Conservation (phyloP, 495 filamentous ascomycete species). For the Aspergillus steynii region DNA sequence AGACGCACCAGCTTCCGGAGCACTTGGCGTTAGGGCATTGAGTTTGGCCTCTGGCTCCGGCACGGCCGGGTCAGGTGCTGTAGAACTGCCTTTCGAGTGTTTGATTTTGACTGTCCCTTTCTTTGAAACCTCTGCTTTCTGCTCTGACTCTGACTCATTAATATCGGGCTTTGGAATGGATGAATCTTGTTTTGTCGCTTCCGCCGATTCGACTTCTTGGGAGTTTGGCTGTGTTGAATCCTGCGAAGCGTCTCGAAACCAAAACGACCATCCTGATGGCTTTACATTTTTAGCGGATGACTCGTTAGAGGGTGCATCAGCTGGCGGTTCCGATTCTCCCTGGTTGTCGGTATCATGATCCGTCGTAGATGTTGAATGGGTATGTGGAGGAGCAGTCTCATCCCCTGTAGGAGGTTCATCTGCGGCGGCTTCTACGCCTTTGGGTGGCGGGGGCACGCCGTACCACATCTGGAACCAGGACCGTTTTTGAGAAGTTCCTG, state of each 20-base stretch:
- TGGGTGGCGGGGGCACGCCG: constrained; percentile 29
- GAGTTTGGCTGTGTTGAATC: constrained; percentile 32
- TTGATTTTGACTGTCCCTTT: constrained; percentile 44
- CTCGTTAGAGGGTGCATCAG: constrained; percentile 22
- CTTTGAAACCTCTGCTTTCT: constrained; percentile 47
- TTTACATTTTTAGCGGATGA: constrained; percentile 34
- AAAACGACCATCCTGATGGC: constrained; percentile 82
- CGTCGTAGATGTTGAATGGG: constrained; percentile 16
- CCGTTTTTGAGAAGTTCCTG: constrained; percentile 32
- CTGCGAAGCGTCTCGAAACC: constrained; percentile 67
- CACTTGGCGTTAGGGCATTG: constrained; percentile 32
- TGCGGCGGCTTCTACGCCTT: constrained; percentile 27
- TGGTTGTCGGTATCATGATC: constrained; percentile 11
- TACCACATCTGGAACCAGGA: constrained; percentile 54
- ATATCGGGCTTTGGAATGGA: constrained; percentile 18
- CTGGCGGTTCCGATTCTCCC: constrained; percentile 17
- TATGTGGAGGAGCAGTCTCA: constrained; percentile 20
- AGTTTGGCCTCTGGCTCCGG: constrained; percentile 34
- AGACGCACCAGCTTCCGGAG: constrained; percentile 40
- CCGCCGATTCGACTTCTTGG: constrained; percentile 54
- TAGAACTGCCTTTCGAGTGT: constrained; percentile 43
- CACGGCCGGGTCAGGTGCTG: constrained; percentile 34
- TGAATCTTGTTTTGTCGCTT: constrained; percentile 64
- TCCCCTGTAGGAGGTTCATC: constrained; percentile 27
- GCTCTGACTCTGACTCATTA: constrained; percentile 25